phyloP scores from a whole-genome alignment of 208 protist species.

The Leishmania mexicana region DNA sequence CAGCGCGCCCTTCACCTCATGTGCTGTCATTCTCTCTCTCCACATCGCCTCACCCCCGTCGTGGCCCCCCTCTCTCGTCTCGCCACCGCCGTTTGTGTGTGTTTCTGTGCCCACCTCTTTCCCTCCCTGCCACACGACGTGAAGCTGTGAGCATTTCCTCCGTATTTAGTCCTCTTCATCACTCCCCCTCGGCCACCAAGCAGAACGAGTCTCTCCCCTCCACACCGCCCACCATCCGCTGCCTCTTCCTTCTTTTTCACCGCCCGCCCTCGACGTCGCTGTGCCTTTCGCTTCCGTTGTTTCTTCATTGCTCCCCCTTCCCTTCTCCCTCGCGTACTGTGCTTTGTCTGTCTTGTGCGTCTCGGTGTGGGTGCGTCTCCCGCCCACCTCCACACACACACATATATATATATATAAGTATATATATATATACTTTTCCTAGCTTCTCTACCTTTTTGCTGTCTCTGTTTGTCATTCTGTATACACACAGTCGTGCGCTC shows the following conservation, averaged over 20 bases:
- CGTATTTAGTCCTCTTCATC: not conserved
- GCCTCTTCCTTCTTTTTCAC: not conserved
- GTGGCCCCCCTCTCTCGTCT: not conserved
- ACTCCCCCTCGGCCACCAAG: not conserved
- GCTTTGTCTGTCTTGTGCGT: not conserved
- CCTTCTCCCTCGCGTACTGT: not conserved
- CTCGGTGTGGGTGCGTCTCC: not conserved
- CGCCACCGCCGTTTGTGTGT: not conserved
- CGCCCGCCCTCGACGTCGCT: not conserved
- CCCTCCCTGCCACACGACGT: not conserved
- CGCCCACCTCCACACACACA: not conserved
- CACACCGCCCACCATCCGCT: not conserved
- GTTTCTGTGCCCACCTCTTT: not conserved
- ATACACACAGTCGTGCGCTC: not conserved
- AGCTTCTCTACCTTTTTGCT: not conserved
- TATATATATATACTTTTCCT: not conserved
- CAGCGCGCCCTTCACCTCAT: not conserved
- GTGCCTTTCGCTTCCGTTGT: slow-evolving; percentile 5
- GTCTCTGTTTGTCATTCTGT: not conserved
- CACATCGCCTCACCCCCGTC: not conserved
- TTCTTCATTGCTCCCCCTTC: slow-evolving; percentile 1
- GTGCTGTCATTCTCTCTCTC: not conserved
- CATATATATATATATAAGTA: not conserved
- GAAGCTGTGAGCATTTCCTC: not conserved
- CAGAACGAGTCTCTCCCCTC: slow-evolving; percentile 7